Base-by-base conservation (phyloP, 2,329 filamentous ascomycete species). In the Penicillium hordei region DNA sequence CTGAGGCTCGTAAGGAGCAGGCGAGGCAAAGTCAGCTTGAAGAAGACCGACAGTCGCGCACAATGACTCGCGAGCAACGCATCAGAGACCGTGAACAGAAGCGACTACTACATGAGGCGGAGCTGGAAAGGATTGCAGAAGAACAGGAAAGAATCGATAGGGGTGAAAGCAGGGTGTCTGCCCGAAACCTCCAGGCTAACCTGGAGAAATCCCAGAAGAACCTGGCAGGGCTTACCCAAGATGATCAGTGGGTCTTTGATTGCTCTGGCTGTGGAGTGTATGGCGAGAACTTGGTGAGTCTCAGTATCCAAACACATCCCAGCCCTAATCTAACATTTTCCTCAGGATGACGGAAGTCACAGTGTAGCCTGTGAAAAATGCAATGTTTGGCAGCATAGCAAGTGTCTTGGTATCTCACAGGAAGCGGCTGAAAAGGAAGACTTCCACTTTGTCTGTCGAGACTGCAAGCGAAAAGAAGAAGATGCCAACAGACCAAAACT, bases 301-400 rank as follows among this genome's bases (percentile, higher is more conserved):
- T 34, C n/a, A 39, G 36, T 44, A 38, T 9, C 8, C 10, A 8
- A 36, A 13, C 23, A 25, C 19, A 17, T 44, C 19, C n/a, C 21
- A 27, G 8, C 10, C 15, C 59, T 61, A 42, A 65, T 43, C 68
- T 72, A 52, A 74, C 60, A 25, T 42, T 45, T 33, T 29, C 8
- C 7, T 17, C 61, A 85, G 82, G 94, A 99, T 68, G 94, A 97
- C 72, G 94, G 94, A 36, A 89, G 91, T 8, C 93, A 96, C 71
- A 96, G 92, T 72, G 87, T 99, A 63, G 90, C 93, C 29, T 99
- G 94, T 76, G 94, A 99, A 71, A 87, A 83, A 65, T 99, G 94
- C 79, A 95, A 89, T 70, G 88, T 96, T 48, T 99, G 94, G 94
- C 93, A 97, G 72, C 94, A 99, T 71, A 96, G 92, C 80, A 91